Evolutionary conservation across 2,329 filamentous ascomycete genomes (phyloP), one percentile per base, ranked within the genome.

Genomic region (Hymenoscyphus repandus): DNA sequence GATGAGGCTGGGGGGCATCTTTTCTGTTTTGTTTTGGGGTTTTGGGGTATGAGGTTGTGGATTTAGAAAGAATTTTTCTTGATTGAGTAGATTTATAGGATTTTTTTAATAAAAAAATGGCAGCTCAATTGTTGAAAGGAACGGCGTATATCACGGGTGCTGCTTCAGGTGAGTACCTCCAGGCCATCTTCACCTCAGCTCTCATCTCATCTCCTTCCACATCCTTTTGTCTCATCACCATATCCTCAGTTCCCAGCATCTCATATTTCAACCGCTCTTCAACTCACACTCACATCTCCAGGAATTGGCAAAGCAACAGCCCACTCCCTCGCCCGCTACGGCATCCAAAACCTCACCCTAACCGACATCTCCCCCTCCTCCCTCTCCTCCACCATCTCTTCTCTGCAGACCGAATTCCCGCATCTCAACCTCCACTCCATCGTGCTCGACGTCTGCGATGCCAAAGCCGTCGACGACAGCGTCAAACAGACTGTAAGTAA

Each of bases 261-360:
- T n/a, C n/a, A n/a, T n/a, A n/a, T n/a, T n/a, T n/a, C n/a, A n/a
- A n/a, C n/a, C n/a, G n/a, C n/a, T n/a, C n/a, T n/a, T n/a, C n/a
- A n/a, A n/a, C n/a, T n/a, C n/a, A n/a, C n/a, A n/a, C 34, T 18
- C 33, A 15, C 11, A 12, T 37, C 12, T 20, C 6, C 50, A 76
- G 75, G 75, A 57, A 78, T 79, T 53, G 76, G 76, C 20, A 68
- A 72, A 53, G 58, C 67, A 54, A 72, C 72, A 2, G 73, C 75
- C 6, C 68, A 72, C 42, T 66, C 72, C 13, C 72, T 78, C 51
- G 74, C 74, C n/a, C 62, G 64, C 17, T 64, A 77, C 60, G 75
- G 75, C 51, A 69, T 77, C 52, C 69, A 65, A 31, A 68, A 68
- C 39, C 70, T 78, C 42, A 72, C 74, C 0, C 59, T 78, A 13